phyloP scores from a whole-genome alignment of 2,329 filamentous ascomycete genomes.

The Kalaharituber pfeilii region DNA sequence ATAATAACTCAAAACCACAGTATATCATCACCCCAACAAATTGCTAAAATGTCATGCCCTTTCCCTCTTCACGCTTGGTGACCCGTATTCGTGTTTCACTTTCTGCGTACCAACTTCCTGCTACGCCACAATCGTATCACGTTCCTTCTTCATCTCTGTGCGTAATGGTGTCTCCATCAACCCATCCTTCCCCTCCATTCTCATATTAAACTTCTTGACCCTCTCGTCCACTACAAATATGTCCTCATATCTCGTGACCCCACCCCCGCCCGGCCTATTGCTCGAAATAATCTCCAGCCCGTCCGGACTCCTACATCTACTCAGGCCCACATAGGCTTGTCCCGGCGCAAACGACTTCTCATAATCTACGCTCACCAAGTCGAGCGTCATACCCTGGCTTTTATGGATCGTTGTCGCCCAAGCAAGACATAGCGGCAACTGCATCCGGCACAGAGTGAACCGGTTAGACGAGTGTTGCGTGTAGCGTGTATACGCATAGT shows the following conservation, averaged over 20 bases:
- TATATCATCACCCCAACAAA: no score
- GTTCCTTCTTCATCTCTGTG: no score
- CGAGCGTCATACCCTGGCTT: conserved; percentile 44
- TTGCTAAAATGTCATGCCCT: no score
- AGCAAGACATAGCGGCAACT: conserved; percentile 41
- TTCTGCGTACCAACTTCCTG: no score
- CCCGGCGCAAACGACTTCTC: conserved; percentile 37
- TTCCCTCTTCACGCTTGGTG: no score
- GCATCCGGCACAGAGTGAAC: conserved; percentile 31
- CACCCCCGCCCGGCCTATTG: neutral
- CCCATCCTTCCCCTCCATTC: no score
- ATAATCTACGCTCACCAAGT: conserved; percentile 40
- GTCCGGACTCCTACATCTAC: conserved; percentile 35
- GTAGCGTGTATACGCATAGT: neutral
- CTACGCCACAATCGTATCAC: no score
- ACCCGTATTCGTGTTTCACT: no score
- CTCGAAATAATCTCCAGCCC: conserved; percentile 28
- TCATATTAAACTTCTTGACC: conserved; percentile 5
- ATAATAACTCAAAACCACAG: no score
- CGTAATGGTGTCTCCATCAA: no score
- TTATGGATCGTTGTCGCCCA: conserved; percentile 51
- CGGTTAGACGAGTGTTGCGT: neutral
- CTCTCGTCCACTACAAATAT: conserved; percentile 1
- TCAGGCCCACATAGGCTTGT: conserved; percentile 47
- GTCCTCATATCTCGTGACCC: neutral